phyloP scores from a whole-genome alignment of 2,329 filamentous ascomycete genomes.

The Karstenula rhodostoma region DNA sequence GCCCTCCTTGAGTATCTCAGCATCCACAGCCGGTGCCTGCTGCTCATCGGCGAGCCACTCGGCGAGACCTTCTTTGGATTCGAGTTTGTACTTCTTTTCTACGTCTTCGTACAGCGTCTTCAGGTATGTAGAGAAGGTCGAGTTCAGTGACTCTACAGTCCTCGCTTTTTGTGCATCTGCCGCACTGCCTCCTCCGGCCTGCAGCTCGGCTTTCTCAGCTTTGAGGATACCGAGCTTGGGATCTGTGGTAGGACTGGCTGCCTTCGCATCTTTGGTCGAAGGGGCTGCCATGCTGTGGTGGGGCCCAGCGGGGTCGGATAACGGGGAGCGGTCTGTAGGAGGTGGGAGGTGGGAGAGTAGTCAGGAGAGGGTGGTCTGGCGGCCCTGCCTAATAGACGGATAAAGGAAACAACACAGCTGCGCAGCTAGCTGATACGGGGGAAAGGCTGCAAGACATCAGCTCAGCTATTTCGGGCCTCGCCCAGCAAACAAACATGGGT shows the following conservation, averaged over 20 bases:
- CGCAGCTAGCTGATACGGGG: neutral
- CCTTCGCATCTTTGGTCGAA: conserved; percentile 30
- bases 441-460: conserved; percentile 4
- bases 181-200: conserved; percentile 49
- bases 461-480: neutral
- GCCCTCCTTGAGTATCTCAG: conserved; percentile 37
- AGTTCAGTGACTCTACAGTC: conserved; percentile 40
- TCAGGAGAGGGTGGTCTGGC: neutral
- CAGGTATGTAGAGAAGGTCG: conserved; percentile 39
- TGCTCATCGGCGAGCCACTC: conserved; percentile 46
- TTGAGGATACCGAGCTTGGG: conserved; percentile 43
- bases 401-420: neutral
- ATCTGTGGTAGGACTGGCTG: conserved; percentile 24
- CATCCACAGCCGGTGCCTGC: conserved; percentile 31
- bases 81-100: conserved; percentile 39
- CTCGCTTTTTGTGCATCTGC: conserved; percentile 37
- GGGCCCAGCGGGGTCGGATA: conserved; percentile 4
- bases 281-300: conserved; percentile 10
- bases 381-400: neutral
- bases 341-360: neutral
- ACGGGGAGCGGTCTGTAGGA: neutral
- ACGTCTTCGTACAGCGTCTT: conserved; percentile 40
- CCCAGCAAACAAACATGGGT: conserved; percentile 2
- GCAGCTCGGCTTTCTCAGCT: conserved; percentile 43
- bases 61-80: conserved; percentile 39